Evolutionary conservation across 805 yeast species (phyloP).

Genomic region (Yamadazyma paraphyllophila): DNA sequence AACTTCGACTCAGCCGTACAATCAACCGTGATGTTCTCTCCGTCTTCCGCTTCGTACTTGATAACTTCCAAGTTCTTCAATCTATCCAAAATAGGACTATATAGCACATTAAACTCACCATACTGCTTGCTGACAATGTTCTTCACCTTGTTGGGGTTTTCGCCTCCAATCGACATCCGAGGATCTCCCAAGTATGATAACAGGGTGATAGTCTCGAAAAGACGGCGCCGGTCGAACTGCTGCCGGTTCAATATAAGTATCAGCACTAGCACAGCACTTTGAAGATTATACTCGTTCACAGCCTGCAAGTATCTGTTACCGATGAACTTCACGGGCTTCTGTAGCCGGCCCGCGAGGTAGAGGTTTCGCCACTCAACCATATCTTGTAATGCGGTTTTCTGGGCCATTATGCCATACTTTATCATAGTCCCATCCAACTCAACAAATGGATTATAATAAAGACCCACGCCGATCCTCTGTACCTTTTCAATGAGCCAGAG

Average conservation of each 20-base stretch:
- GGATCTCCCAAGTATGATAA: constrained; percentile 90
- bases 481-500: constrained; percentile 29
- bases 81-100: constrained; percentile 53
- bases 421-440: constrained; percentile 49
- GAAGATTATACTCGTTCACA: constrained; percentile 72
- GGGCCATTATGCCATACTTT: constrained; percentile 84
- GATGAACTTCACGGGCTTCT: constrained; percentile 79
- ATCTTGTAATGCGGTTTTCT: constrained; percentile 60
- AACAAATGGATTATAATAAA: constrained; percentile 91
- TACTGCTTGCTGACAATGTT: constrained; percentile 84
- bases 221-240: constrained; percentile 55
- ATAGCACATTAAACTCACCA: constrained; percentile 64
- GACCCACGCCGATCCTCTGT: constrained; percentile 46
- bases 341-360: constrained; percentile 89
- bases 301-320: constrained; percentile 45
- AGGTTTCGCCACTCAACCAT: constrained; percentile 80
- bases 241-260: constrained; percentile 43
- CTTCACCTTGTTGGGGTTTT: constrained; percentile 81
- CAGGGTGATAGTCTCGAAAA: constrained; percentile 74
- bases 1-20: constrained; percentile 2
- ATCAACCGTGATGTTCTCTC: neutral
- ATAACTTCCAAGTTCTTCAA: neutral
- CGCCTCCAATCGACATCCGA: constrained; percentile 82
- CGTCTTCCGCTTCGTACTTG: neutral
- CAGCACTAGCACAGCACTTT: constrained; percentile 73